Percentiles rank a stretch among this genome's conserved stretches.
Evolutionary conservation across 768 basidiomycete species (phyloP).

Genomic region (Suillus occidentalis): DNA sequence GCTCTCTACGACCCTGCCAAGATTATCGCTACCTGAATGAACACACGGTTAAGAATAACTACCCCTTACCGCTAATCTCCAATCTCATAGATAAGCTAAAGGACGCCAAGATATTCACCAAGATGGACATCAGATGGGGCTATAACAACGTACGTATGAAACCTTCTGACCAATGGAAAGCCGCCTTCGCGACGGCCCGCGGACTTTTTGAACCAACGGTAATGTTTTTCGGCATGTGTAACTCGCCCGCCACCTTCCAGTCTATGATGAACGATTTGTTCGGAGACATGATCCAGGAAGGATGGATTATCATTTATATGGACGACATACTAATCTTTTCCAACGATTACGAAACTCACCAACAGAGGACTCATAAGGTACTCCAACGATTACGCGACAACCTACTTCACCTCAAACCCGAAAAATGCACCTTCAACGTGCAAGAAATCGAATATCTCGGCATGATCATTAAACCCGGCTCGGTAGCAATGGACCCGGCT

Average conservation of each 20-base stretch:
- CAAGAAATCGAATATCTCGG: background rate
- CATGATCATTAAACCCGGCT: background rate
- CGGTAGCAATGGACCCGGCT: background rate
- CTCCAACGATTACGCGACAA: constrained; percentile 28
- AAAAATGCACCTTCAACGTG: background rate
- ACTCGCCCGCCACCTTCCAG: constrained; percentile 22
- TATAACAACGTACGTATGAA: background rate
- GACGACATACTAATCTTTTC: constrained; percentile 29
- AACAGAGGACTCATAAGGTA: constrained; percentile 16
- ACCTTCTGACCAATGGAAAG: background rate
- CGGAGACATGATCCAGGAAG: too few relatives aligned
- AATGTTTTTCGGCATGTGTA: constrained; percentile 15
- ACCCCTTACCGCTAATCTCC: background rate
- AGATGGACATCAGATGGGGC: background rate
- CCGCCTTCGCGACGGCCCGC: background rate
- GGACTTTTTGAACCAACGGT: background rate
- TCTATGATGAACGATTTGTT: constrained; percentile 29
- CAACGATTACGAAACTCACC: constrained; percentile 12
- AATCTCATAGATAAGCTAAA: constrained; percentile 15
- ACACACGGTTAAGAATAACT: constrained; percentile 13
- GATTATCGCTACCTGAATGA: background rate
- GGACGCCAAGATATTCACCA: constrained; percentile 21
- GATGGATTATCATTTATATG: too few relatives aligned
- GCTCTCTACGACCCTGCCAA: background rate
- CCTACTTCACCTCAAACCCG: constrained; percentile 30